Conservation (phyloP, 331 rosid species). For the Quercus phellos region DNA sequence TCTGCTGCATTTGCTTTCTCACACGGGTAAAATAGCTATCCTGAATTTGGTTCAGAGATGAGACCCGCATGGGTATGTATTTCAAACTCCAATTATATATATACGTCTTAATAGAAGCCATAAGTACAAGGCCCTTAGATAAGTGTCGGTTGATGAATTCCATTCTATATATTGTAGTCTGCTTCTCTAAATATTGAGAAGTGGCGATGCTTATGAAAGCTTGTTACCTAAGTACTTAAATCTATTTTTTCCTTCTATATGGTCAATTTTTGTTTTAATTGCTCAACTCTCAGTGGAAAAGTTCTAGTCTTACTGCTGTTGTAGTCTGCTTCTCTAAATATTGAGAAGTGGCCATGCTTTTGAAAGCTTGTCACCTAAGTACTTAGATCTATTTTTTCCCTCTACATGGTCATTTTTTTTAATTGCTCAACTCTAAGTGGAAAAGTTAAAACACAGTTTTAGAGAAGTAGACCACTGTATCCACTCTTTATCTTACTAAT, state of each 20-base stretch:
- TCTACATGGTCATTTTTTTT: not conserved
- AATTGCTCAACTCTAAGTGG: not conserved
- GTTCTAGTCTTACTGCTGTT: not conserved
- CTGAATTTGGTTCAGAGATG: slow-evolving; percentile 6
- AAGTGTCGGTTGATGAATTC: not conserved
- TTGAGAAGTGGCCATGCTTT: not conserved
- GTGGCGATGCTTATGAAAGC: not conserved
- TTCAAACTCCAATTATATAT: not conserved
- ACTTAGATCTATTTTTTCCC: not conserved
- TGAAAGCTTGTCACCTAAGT: not conserved
- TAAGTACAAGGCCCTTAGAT: not conserved
- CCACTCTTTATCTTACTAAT: not conserved
- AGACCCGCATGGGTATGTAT: slow-evolving; percentile 7
- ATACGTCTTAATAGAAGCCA: not conserved
- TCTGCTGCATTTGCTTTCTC: slow-evolving; percentile 7
- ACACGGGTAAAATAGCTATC: slow-evolving; percentile 2
- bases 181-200: not conserved
- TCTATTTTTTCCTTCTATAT: not conserved
- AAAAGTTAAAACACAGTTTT: not conserved
- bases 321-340: not conserved
- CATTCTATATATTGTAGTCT: not conserved
- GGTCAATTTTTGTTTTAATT: not conserved
- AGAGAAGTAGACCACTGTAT: not conserved
- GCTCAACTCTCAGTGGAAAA: too few relatives aligned
- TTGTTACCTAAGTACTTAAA: not conserved